Conservation (phyloP, 1,139 yeast species). For the Scheffersomyces quercinus region DNA sequence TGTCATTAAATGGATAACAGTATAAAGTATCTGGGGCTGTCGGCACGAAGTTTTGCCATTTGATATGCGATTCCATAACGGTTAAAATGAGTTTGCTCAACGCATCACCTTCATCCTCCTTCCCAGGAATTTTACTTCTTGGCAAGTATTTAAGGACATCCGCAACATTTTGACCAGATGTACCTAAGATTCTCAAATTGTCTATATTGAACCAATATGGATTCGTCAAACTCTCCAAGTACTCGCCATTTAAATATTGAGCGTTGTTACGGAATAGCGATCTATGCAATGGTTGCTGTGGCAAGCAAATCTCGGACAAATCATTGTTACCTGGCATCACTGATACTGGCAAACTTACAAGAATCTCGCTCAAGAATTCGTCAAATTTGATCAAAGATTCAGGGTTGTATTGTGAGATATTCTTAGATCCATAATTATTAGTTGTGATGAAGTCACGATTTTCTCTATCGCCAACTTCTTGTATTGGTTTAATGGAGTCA, state of each 20-base stretch:
- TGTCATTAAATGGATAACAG: constrained; percentile 79
- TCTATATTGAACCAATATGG: constrained; percentile 65
- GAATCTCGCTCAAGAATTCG: constrained; percentile 55
- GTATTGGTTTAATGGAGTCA: constrained; percentile 53
- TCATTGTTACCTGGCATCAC: constrained; percentile 85
- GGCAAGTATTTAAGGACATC: constrained; percentile 69
- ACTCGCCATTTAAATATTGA: constrained; percentile 39
- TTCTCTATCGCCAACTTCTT: constrained; percentile 23
- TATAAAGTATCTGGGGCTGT: constrained; percentile 96
- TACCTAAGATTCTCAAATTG: constrained; percentile 61
- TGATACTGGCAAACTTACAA: constrained; percentile 63
- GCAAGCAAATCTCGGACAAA: constrained; percentile 80
- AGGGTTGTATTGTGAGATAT: constrained; percentile 49
- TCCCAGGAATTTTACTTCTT: constrained; percentile 11
- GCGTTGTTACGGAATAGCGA: constrained; percentile 61
- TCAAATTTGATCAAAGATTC: constrained; percentile 52
- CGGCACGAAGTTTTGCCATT: constrained; percentile 88
- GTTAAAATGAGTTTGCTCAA: constrained; percentile 34
- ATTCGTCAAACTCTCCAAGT: constrained; percentile 60
- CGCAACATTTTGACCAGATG: constrained; percentile 81
- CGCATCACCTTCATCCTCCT: constrained; percentile 18
- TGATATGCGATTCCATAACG: constrained; percentile 66
- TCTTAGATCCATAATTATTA: constrained; percentile 54
- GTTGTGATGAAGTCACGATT: constrained; percentile 30
- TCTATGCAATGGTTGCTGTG: constrained; percentile 85